phyloP scores from a whole-genome alignment of 192 early-diverging fungal genomes.

The Linderina pennispora region DNA sequence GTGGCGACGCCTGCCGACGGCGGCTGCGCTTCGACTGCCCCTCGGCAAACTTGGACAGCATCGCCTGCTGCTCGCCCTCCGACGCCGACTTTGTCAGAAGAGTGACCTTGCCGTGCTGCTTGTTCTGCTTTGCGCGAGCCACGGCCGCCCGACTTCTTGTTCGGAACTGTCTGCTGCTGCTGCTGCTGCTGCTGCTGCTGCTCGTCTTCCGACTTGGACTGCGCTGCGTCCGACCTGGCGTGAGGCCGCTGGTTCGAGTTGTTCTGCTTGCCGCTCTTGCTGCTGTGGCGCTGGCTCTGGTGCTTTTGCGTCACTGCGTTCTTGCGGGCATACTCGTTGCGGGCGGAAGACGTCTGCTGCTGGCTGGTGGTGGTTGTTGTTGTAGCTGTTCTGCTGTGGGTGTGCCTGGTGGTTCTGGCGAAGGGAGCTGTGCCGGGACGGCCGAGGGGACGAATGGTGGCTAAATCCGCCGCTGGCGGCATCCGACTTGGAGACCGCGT shows the following conservation, averaged over 20 bases:
- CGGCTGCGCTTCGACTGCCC: constrained; percentile 3
- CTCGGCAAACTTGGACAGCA: constrained; percentile 10
- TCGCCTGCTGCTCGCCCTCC: constrained; percentile 16
- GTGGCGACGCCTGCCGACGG: constrained; percentile 12
- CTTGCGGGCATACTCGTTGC: constrained; percentile 2
- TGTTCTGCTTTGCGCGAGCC: constrained; percentile 5
- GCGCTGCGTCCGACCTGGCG: neutral
- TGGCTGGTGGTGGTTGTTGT: constrained; percentile 1
- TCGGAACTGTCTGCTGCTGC: neutral
- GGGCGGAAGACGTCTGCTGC: neutral
- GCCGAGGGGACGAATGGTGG: neutral
- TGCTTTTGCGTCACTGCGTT: too few species aligned
- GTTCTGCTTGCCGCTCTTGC: constrained; percentile 22
- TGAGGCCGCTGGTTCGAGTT: constrained; percentile 25
- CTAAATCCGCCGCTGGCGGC: neutral
- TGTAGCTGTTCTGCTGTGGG: neutral
- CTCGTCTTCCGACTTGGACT: too few species aligned
- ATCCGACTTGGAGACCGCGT: neutral
- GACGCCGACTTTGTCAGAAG: constrained; percentile 13
- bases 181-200: constrained; percentile 2
- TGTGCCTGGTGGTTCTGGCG: neutral
- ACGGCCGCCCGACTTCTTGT: constrained; percentile 1
- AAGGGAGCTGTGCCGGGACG: neutral
- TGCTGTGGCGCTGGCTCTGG: constrained; percentile 7
- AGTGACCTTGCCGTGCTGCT: constrained; percentile 4